Conservation (phyloP, 2,329 filamentous ascomycete genomes). For the Calonectria hongkongensis region DNA sequence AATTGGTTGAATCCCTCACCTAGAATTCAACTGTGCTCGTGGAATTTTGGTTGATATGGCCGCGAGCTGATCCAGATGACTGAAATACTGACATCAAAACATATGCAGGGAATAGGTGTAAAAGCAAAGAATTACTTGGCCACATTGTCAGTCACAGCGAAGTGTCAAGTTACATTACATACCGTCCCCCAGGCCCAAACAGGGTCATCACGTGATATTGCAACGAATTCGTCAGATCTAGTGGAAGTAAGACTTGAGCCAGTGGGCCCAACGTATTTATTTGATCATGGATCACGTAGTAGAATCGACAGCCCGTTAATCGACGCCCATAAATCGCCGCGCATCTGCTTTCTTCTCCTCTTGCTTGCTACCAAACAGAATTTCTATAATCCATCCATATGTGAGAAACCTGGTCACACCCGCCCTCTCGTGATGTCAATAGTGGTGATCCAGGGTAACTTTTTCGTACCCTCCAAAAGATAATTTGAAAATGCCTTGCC, state of each 20-base stretch:
- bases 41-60: neutral
- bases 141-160: neutral
- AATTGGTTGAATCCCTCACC: constrained; percentile 25
- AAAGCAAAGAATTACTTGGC: neutral
- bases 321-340: constrained; percentile 16
- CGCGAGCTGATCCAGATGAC: neutral
- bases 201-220: constrained; percentile 13
- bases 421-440: constrained; percentile 17
- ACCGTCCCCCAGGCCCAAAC: neutral
- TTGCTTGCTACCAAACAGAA: constrained; percentile 29
- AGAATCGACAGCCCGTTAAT: constrained; percentile 2
- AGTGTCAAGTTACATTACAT: constrained; percentile 5
- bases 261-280: constrained; percentile 10
- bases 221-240: too few relatives aligned
- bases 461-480: constrained; percentile 35
- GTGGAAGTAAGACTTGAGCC: constrained; percentile 4
- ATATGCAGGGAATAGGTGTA: neutral
- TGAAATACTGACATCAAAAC: neutral
- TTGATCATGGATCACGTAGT: constrained; percentile 22
- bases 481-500: constrained; percentile 41
- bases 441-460: constrained; percentile 34
- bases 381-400: constrained; percentile 41
- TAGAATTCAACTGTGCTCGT: neutral
- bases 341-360: constrained; percentile 24
- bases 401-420: constrained; percentile 35